Evolutionary conservation across 768 basidiomycete genomes (phyloP), one percentile per base, ranked within the genome.

Genomic region (Xerocomellus intermedius): DNA sequence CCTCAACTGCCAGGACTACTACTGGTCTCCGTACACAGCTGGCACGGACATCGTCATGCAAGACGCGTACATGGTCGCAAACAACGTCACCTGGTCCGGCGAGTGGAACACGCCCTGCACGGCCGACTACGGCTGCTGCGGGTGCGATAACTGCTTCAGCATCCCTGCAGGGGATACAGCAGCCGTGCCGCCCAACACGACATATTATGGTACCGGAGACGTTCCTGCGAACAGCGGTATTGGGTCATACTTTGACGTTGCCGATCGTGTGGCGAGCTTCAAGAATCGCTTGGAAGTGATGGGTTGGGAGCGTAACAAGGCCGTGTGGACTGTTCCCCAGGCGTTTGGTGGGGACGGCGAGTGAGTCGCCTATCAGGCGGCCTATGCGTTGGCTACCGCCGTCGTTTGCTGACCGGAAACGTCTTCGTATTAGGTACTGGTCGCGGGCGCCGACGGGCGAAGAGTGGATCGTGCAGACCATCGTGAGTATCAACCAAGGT

Each of bases 261-360:
- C 83, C 12, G 76, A 74, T 0, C 76, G 89, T 32, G 82, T 90
- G 75, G 83, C 87, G 47, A 78, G 85, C 54, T 90, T 85, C 70
- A 71, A 71, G 45, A 72, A 83, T 46, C 76, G 87, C 21, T 62
- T 86, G 16, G 79, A 82, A 56, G 75, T 80, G 45, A 79, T 85
- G 57, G 87, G 86, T 2, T 87, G 87, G 83, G 83, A 85, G 58
- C 73, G 81, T 12, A 81, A 78, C 6, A 85, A 87, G 65, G 80
- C 85, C 2, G 77, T 90, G 0, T 91, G 89, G 91, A 83, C 84
- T 2, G 89, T 91, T 1, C 87, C 89, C 0, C 90, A 92, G 69
- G 89, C 79, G 0, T 92, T 92, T 64, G 87, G 87, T 26, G 64
- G 26, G 4, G 62, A 14, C 7, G 16, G 36, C 50, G 45, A 57